Conservation (phyloP, 2,329 filamentous ascomycete genomes). For the Dryadomyces quercus-mongolicae region DNA sequence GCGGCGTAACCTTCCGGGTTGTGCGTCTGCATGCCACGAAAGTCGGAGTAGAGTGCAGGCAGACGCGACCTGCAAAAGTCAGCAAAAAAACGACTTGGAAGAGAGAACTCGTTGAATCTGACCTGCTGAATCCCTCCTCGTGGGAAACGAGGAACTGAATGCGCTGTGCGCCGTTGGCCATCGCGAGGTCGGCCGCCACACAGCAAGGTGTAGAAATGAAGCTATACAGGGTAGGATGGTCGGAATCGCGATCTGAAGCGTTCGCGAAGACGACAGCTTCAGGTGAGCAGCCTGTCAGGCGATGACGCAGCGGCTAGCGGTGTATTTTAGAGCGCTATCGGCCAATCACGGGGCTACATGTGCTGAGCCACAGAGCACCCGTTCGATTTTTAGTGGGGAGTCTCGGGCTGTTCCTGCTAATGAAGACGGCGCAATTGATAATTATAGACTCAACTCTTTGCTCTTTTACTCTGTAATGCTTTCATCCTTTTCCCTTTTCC, state of each 20-base stretch:
- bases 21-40: slow-evolving; percentile 14
- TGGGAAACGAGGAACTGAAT: slow-evolving; percentile 12
- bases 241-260: not conserved
- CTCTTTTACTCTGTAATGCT: no score
- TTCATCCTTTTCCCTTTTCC: not conserved
- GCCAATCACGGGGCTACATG: not conserved
- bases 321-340: not conserved
- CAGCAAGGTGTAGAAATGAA: not conserved
- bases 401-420: not conserved
- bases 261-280: not conserved
- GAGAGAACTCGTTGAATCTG: not conserved
- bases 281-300: not conserved
- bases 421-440: no score
- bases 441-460: no score
- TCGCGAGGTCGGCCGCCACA: not conserved
- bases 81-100: not conserved
- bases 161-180: slow-evolving; percentile 12
- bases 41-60: slow-evolving; percentile 17
- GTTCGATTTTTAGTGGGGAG: not conserved
- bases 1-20: slow-evolving; percentile 17
- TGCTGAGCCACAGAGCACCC: no score
- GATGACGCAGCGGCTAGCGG: not conserved
- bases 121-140: slow-evolving; percentile 11
- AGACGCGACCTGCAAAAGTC: slow-evolving; percentile 12
- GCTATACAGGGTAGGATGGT: not conserved